phyloP scores from a whole-genome alignment of 352 stramenopile genomes.

The Phytophthora citricola region DNA sequence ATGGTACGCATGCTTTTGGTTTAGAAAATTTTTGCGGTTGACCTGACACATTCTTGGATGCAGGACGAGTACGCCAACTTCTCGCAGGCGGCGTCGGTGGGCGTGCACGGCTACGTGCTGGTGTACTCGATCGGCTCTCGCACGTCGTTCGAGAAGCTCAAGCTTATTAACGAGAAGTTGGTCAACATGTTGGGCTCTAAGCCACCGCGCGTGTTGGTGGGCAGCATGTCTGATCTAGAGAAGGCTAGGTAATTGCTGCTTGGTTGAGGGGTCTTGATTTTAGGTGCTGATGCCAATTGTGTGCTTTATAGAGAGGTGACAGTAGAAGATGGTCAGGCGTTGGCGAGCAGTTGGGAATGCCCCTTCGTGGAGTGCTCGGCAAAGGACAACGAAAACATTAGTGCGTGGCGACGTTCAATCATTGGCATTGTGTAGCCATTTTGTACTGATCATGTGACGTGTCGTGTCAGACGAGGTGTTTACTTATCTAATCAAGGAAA shows the following conservation, averaged over 20 bases:
- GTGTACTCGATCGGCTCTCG: slow-evolving; percentile 95
- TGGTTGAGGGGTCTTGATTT: background rate
- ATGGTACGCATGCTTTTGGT: slow-evolving; percentile 67
- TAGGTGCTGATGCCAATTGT: slow-evolving; percentile 14
- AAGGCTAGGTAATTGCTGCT: slow-evolving; percentile 73
- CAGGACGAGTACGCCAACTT: slow-evolving; percentile 97
- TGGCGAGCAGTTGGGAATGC: slow-evolving; percentile 92
- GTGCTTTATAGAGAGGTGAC: slow-evolving; percentile 70
- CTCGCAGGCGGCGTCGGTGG: slow-evolving; percentile 95
- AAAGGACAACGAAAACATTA: slow-evolving; percentile 92
- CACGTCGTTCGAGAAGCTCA: slow-evolving; percentile 95
- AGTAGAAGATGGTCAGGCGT: slow-evolving; percentile 84
- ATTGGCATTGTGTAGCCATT: background rate
- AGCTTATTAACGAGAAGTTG: slow-evolving; percentile 95
- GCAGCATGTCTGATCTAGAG: slow-evolving; percentile 95
- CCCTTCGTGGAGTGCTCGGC: slow-evolving; percentile 96
- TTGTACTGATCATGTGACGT: slow-evolving; percentile 14
- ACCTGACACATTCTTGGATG: background rate
- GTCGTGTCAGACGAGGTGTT: slow-evolving; percentile 83
- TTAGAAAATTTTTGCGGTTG: background rate
- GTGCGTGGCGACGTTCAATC: slow-evolving; percentile 50
- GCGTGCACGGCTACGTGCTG: slow-evolving; percentile 95
- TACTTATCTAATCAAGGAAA: slow-evolving; percentile 92
- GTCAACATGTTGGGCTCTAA: slow-evolving; percentile 94
- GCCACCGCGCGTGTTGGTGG: slow-evolving; percentile 94